These are phyloP conservation scores for Phallus indusiatus DNA, from an alignment of 768 basidiomycete species.

Conservation along the genomic window DNA sequence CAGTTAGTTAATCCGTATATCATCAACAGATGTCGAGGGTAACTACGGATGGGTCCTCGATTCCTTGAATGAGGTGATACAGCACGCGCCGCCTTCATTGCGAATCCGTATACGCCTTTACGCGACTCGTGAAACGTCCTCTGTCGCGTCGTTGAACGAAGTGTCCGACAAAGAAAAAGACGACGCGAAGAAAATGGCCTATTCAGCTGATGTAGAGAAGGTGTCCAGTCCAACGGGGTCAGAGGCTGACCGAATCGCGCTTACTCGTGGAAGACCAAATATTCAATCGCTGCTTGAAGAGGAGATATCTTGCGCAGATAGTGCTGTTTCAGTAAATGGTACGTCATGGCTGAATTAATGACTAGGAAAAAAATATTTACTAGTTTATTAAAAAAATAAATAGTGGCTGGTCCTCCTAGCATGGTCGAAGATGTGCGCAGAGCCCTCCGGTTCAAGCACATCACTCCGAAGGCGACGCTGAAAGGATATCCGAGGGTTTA, in stretches of 20 bases:
- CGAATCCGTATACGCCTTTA: not conserved
- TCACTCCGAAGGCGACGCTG: conserved; percentile 13
- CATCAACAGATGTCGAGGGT: not conserved
- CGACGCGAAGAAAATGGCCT: too few relatives aligned
- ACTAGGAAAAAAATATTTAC: too few relatives aligned
- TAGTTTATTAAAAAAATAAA: too few relatives aligned
- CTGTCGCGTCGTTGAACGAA: not conserved
- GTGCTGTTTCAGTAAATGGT: conserved; percentile 39
- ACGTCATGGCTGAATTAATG: conserved; percentile 4
- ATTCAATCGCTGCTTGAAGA: conserved; percentile 32
- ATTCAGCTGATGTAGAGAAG: not conserved
- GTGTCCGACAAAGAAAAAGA: not conserved
- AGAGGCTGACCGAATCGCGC: not conserved
- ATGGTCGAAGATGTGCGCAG: conserved; percentile 32
- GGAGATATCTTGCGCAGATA: conserved; percentile 25
- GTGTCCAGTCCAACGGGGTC: not conserved
- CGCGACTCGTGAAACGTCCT: not conserved
- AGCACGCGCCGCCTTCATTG: not conserved
- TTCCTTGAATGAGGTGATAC: not conserved
- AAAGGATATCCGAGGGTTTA: conserved; percentile 32
- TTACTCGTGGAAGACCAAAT: conserved; percentile 31
- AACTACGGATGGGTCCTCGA: not conserved
- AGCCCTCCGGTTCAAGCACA: conserved; percentile 24
- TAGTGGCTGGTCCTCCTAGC: conserved; percentile 37
- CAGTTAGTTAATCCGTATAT: not conserved